A percentile compares a stretch with the other conserved stretches of the same genome.
Conservation (phyloP, 2,329 filamentous ascomycete species). For the Ilyonectria sp. region DNA sequence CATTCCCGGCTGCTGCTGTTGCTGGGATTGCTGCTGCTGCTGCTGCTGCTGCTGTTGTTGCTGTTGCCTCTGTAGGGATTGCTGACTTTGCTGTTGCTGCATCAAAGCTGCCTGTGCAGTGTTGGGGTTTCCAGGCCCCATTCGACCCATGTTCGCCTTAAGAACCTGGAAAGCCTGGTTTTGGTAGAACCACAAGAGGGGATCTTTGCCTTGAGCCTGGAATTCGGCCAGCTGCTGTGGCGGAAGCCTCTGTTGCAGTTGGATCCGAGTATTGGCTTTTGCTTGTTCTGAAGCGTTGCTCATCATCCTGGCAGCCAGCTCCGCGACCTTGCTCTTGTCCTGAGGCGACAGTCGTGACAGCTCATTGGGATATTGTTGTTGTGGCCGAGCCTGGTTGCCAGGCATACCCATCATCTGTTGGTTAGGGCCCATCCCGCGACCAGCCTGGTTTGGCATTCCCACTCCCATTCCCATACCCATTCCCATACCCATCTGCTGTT, state of each 20-base stretch:
- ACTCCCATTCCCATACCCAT: slow-evolving; percentile 57
- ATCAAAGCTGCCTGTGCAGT: slow-evolving; percentile 58
- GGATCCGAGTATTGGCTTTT: slow-evolving; percentile 54
- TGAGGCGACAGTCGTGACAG: slow-evolving; percentile 58
- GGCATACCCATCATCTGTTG: slow-evolving; percentile 59
- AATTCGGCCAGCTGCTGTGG: slow-evolving; percentile 63
- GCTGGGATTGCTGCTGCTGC: slow-evolving; percentile 54
- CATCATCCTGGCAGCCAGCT: slow-evolving; percentile 61
- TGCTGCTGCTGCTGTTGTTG: slow-evolving; percentile 54
- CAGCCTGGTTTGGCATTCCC: slow-evolving; percentile 55
- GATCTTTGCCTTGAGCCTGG: slow-evolving; percentile 64
- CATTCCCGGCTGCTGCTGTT: slow-evolving; percentile 54
- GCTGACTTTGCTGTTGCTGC: slow-evolving; percentile 61
- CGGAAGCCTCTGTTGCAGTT: slow-evolving; percentile 55
- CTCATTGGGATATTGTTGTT: slow-evolving; percentile 50
- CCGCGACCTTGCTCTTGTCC: slow-evolving; percentile 62
- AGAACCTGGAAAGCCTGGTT: slow-evolving; percentile 58
- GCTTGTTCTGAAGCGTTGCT: slow-evolving; percentile 59
- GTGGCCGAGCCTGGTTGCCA: slow-evolving; percentile 52
- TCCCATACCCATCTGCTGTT: slow-evolving; percentile 51
- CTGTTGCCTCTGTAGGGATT: slow-evolving; percentile 55
- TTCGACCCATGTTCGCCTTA: slow-evolving; percentile 49
- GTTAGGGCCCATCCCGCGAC: slow-evolving; percentile 60
- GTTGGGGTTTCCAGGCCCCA: slow-evolving; percentile 53
- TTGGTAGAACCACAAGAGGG: slow-evolving; percentile 65